Percentiles rank a stretch among this genome's conserved stretches.
phyloP scores from a whole-genome alignment of 805 yeast species.

The Pichia eremophila region DNA sequence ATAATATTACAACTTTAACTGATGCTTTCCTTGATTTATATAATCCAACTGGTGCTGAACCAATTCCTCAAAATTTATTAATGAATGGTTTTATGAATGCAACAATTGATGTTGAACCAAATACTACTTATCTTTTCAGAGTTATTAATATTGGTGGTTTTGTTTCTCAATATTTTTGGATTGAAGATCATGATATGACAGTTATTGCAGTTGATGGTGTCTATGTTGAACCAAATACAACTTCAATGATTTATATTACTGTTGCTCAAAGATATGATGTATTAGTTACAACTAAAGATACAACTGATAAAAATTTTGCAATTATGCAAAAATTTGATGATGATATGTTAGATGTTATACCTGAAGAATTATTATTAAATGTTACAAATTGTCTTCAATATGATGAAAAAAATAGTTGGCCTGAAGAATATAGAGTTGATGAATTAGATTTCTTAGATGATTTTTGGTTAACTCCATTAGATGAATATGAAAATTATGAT shows the following conservation, averaged over 20 bases:
- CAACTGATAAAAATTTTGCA: conserved; percentile 58
- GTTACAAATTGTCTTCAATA: conserved; percentile 67
- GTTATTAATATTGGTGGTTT: conserved; percentile 85
- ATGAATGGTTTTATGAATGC: conserved; percentile 73
- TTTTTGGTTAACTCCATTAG: conserved; percentile 58
- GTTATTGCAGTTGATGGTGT: conserved; percentile 92
- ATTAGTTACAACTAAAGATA: conserved; percentile 61
- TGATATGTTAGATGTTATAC: conserved; percentile 71
- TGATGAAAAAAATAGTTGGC: conserved; percentile 25
- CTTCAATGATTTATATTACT: conserved; percentile 67
- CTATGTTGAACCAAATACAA: conserved; percentile 63
- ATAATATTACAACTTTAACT: conserved; percentile 40
- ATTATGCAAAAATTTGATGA: conserved; percentile 76
- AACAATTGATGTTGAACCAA: conserved; percentile 75
- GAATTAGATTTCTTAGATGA: conserved; percentile 61
- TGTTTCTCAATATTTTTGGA: conserved; percentile 78
- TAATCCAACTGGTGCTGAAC: conserved; percentile 98
- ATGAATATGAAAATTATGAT: conserved; percentile 43
- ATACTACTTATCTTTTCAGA: conserved; percentile 75
- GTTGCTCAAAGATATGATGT: conserved; percentile 90
- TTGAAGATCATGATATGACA: conserved; percentile 80
- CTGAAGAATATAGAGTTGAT: conserved; percentile 35
- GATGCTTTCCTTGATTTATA: conserved; percentile 52
- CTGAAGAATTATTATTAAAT: conserved; percentile 56
- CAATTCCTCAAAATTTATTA: conserved; percentile 76